Evolutionary conservation across 2,329 filamentous ascomycete species (phyloP).

Genomic region (Grosmannia serpens): DNA sequence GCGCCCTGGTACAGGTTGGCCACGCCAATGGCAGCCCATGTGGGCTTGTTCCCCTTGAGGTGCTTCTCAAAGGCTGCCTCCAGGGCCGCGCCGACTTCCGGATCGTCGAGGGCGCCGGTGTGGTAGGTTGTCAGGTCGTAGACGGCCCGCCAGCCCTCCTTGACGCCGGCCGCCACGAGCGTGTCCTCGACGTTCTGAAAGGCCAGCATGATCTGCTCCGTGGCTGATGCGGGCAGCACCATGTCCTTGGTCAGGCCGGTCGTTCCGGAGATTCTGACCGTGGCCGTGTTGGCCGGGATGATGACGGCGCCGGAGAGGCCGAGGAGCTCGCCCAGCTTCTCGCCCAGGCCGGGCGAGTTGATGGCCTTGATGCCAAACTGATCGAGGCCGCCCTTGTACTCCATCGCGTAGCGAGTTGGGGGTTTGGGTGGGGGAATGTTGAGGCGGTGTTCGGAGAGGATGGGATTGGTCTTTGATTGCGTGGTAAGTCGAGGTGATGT

Average conservation of each 20-base stretch:
- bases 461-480: no score
- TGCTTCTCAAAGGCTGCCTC: background rate
- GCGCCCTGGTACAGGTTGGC: background rate
- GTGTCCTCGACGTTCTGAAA: slow-evolving; percentile 4
- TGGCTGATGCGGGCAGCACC: background rate
- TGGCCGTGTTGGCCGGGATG: background rate
- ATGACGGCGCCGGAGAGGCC: background rate
- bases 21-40: background rate
- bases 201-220: slow-evolving; percentile 1
- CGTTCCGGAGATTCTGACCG: background rate
- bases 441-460: no score
- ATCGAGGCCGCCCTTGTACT: slow-evolving; percentile 3
- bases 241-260: background rate
- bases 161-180: background rate
- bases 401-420: background rate
- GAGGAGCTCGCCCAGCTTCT: background rate
- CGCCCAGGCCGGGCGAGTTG: slow-evolving; percentile 1
- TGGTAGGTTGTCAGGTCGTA: slow-evolving; percentile 2
- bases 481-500: no score
- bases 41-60: background rate
- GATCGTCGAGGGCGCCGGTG: background rate
- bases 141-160: slow-evolving; percentile 1
- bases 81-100: background rate
- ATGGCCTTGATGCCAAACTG: background rate
- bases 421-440: no score